These are phyloP conservation scores for Cercospora zeae-maydis DNA, from an alignment of 2,329 filamentous ascomycete genomes.

Conservation along the genomic window DNA sequence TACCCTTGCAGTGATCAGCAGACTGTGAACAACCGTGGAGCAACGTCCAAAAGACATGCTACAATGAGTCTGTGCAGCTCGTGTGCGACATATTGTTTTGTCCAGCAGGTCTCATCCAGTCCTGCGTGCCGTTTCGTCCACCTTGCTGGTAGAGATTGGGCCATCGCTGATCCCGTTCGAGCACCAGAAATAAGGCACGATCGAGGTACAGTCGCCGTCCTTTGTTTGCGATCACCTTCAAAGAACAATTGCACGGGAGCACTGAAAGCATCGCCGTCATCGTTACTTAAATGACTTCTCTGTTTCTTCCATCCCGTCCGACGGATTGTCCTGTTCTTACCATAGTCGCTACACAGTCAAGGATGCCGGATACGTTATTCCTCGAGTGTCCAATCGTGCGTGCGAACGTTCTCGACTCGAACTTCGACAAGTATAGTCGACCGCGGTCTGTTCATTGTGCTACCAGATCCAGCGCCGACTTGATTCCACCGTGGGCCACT, in stretches of 20 bases:
- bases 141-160: neutral
- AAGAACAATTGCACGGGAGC: neutral
- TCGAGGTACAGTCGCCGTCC: neutral
- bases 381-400: neutral
- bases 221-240: neutral
- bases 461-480: neutral
- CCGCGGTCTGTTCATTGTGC: neutral
- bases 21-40: neutral
- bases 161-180: neutral
- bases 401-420: neutral
- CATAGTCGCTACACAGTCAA: neutral
- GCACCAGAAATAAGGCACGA: neutral
- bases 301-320: neutral
- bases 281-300: neutral
- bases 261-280: neutral
- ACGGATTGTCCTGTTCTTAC: neutral
- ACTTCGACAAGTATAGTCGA: neutral
- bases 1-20: neutral
- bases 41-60: neutral
- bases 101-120: neutral
- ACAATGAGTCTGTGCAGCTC: neutral
- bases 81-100: neutral
- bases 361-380: neutral
- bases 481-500: neutral
- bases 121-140: neutral